Conservation (phyloP, 345 rosid genomes). For the sweet orange (Citrus sinensis) region DNA sequence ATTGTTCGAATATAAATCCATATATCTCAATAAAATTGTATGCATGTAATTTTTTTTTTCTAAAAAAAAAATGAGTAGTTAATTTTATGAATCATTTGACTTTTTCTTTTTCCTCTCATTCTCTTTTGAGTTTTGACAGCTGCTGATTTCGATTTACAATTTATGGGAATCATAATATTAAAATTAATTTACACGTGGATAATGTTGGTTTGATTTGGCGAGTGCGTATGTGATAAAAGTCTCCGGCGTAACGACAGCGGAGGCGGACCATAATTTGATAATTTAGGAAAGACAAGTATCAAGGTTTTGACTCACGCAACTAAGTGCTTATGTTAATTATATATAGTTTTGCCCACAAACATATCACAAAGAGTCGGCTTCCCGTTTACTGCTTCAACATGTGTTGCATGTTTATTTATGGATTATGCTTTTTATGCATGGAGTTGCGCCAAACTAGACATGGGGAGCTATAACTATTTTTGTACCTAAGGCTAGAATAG, state of each 20-base stretch:
- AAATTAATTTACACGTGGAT: conserved; percentile 21
- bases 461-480: too few relatives aligned
- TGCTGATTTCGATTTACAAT: not conserved
- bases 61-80: too few relatives aligned
- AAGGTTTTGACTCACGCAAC: conserved; percentile 30
- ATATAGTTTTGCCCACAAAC: not conserved
- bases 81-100: not conserved
- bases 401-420: not conserved
- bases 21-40: too few relatives aligned
- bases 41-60: too few relatives aligned
- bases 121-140: not conserved
- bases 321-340: not conserved
- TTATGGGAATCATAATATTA: not conserved
- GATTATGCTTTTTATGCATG: not conserved
- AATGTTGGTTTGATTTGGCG: conserved; percentile 17
- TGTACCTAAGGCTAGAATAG: too few relatives aligned
- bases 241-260: conserved; percentile 53
- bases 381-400: not conserved
- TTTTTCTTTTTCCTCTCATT: not conserved
- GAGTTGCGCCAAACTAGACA: not conserved
- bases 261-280: conserved; percentile 2
- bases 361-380: not conserved
- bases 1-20: too few relatives aligned
- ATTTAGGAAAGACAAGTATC: conserved; percentile 13
- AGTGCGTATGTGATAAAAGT: conserved; percentile 12